Percentiles rank a stretch among this genome's conserved stretches.
Evolutionary conservation across 257 asterid genomes (phyloP).

Genomic region (Solanum megistacrolobum): DNA sequence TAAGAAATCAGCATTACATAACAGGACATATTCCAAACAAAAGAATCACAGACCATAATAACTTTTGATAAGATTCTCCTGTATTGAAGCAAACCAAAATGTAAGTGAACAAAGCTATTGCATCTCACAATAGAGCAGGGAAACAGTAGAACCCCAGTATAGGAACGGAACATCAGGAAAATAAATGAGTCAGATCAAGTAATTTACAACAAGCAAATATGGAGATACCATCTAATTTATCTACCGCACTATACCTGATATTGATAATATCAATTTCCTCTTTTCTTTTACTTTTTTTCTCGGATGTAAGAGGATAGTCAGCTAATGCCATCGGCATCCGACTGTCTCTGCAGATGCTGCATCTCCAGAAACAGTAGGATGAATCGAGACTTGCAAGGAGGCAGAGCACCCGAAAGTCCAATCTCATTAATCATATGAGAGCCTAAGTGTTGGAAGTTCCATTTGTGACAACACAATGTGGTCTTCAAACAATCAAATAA

Average conservation of each 20-base stretch:
- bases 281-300: neutral
- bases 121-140: neutral
- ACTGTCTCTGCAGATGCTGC: neutral
- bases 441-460: neutral
- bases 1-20: neutral
- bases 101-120: neutral
- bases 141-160: neutral
- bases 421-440: neutral
- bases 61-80: neutral
- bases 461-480: neutral
- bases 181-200: neutral
- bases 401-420: neutral
- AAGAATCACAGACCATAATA: neutral
- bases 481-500: neutral
- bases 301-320: neutral
- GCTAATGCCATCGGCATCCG: neutral
- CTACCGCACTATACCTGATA: neutral
- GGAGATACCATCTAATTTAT: neutral
- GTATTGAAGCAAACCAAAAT: neutral
- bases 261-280: neutral
- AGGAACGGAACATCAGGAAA: neutral
- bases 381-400: neutral
- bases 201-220: neutral
- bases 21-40: neutral
- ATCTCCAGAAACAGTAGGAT: neutral